Base-by-base conservation (phyloP, 805 yeast species). In the Vanderwaltozyma verrucispora region DNA sequence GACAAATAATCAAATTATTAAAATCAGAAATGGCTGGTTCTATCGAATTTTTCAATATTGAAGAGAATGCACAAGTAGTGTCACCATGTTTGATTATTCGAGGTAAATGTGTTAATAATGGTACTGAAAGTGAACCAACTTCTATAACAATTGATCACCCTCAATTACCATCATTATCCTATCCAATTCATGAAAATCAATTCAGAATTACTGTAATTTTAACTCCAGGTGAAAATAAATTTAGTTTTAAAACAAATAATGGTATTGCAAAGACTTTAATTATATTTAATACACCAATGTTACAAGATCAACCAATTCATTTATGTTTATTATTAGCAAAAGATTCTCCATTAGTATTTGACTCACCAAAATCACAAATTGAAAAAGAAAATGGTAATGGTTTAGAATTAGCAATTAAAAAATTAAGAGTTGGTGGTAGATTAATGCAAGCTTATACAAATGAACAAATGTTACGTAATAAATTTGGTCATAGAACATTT, bases 401-500 rank as follows among this genome's bases (percentile, higher is more conserved):
- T 10, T 49, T 88, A 18, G 77, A 77, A 11, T 55, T 77, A 3
- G 95, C 95, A 1, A 63, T 82, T 16, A 67, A 65, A 45, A 85
- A 85, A 53, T 55, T 89, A 46, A 74, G 92, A 49, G 72, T 85
- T 42, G 95, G 84, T 4, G 94, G 82, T 4, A 69, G 95, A 49
- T 58, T 88, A 59, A 84, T 85, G 94, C 88, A 85, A 50, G 94
- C 95, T 1, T 87, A 72, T 56, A 88, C 96, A 0, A 77, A 76
- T 48, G 96, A 88, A 48, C 95, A 87, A 54, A 85, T 88, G 94
- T 59, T 75, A 36, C 64, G 78, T 30, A 70, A 74, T 33, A 88
- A 89, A 0, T 73, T 84, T 51, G 94, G 95, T 12, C 72, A 77
- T 46, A 65, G 96, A 43, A 69, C 82, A 3, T 86, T 86, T 59